Conservation (phyloP, 1,139 yeast genomes). For the Geotrichum phurueaensis region DNA sequence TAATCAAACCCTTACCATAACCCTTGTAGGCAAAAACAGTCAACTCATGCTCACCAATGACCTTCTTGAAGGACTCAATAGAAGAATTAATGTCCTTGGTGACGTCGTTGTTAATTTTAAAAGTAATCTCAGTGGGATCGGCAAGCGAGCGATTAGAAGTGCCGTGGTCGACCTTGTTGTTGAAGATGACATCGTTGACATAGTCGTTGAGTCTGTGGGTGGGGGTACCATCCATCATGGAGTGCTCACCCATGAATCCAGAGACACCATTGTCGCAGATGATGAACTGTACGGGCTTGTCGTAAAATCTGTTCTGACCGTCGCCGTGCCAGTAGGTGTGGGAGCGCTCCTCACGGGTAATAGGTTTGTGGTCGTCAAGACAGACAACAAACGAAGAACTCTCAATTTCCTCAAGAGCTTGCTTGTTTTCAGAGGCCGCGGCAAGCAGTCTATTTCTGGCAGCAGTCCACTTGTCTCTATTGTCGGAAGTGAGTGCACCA, state of each 20-base stretch:
- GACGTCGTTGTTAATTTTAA: constrained; percentile 44
- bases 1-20: constrained; percentile 58
- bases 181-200: constrained; percentile 52
- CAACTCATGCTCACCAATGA: constrained; percentile 40
- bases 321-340: constrained; percentile 92
- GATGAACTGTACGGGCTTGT: constrained; percentile 85
- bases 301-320: constrained; percentile 84
- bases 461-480: constrained; percentile 76
- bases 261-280: constrained; percentile 79
- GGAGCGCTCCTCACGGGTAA: constrained; percentile 79
- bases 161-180: constrained; percentile 39
- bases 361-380: constrained; percentile 68
- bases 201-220: constrained; percentile 83
- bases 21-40: constrained; percentile 40
- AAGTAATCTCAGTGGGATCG: constrained; percentile 40
- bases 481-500: constrained; percentile 76
- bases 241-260: constrained; percentile 94
- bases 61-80: constrained; percentile 47
- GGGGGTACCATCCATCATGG: constrained; percentile 98
- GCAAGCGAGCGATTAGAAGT: constrained; percentile 25
- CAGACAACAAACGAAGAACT: constrained; percentile 76
- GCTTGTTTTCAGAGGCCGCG: constrained; percentile 49
- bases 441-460: constrained; percentile 54
- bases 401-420: constrained; percentile 61
- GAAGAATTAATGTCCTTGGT: constrained; percentile 52